Evolutionary conservation across 208 protist genomes (phyloP).

Genomic region (Leishmania lainsoni): DNA sequence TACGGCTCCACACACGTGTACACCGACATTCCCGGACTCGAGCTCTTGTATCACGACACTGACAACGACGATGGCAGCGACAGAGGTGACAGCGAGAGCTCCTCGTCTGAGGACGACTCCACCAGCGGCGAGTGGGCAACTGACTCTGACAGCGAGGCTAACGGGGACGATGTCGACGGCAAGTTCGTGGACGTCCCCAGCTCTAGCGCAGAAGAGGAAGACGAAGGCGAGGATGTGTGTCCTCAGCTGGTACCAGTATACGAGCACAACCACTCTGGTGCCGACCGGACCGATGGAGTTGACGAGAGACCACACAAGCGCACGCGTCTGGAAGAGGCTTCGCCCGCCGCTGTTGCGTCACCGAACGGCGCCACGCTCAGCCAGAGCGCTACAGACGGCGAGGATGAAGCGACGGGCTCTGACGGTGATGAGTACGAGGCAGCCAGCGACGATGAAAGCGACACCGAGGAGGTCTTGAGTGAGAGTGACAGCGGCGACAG

Average conservation of each 20-base stretch:
- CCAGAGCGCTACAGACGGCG: not conserved
- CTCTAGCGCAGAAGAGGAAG: conserved; percentile 36
- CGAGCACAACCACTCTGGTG: not conserved
- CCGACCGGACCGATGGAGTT: not conserved
- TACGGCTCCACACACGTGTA: conserved; percentile 76
- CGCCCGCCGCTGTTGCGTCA: not conserved
- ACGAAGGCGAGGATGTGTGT: conserved; percentile 48
- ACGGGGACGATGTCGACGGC: conserved; percentile 74
- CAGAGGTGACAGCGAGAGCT: conserved; percentile 26
- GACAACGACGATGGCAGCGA: conserved; percentile 56
- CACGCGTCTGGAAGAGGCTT: not conserved
- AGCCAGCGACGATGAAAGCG: conserved; percentile 17
- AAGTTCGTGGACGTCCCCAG: conserved; percentile 69
- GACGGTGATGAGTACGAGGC: conserved; percentile 1
- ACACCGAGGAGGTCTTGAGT: conserved; percentile 1
- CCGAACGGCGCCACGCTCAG: not conserved
- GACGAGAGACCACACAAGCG: conserved; percentile 13
- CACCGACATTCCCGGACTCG: conserved; percentile 86
- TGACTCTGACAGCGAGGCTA: conserved; percentile 68
- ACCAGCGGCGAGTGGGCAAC: conserved; percentile 73
- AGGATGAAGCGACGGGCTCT: not conserved
- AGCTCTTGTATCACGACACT: conserved; percentile 78
- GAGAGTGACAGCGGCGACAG: conserved; percentile 30
- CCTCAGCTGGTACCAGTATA: conserved; percentile 65
- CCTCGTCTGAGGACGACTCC: conserved; percentile 17